A percentile compares a stretch with the other conserved stretches of the same genome.
phyloP scores from a whole-genome alignment of 805 yeast species.

The Metschnikowia amazonensis region DNA sequence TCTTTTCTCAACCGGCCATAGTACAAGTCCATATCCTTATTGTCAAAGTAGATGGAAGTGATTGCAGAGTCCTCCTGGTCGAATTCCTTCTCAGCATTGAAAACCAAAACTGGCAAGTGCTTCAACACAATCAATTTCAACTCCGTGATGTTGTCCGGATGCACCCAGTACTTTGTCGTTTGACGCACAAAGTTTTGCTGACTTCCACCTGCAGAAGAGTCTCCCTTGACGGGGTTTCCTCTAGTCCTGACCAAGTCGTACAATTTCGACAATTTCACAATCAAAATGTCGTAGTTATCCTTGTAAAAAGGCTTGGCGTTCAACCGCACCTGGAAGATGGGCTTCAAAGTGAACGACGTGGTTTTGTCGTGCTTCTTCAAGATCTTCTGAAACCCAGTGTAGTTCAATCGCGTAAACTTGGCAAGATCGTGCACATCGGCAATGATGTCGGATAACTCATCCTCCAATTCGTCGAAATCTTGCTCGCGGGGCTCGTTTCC shows the following conservation, averaged over 20 bases:
- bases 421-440: constrained; percentile 98
- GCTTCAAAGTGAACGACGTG: constrained; percentile 68
- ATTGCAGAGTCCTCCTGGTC: constrained; percentile 93
- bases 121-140: constrained; percentile 86
- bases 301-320: constrained; percentile 94
- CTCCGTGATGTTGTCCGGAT: constrained; percentile 96
- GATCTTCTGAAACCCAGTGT: constrained; percentile 96
- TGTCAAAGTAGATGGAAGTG: constrained; percentile 94
- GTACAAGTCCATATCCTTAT: constrained; percentile 82
- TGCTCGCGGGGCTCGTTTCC: constrained; percentile 37
- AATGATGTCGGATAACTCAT: constrained; percentile 63
- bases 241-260: constrained; percentile 93
- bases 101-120: constrained; percentile 94
- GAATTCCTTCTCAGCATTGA: constrained; percentile 94
- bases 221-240: constrained; percentile 94
- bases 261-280: constrained; percentile 82
- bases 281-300: constrained; percentile 85
- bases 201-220: constrained; percentile 95
- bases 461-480: constrained; percentile 43
- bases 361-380: constrained; percentile 94
- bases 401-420: constrained; percentile 86
- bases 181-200: constrained; percentile 98
- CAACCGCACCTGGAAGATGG: constrained; percentile 89
- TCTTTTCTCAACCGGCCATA: constrained; percentile 92
- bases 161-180: constrained; percentile 99